Base-by-base conservation (phyloP, 495 filamentous ascomycete genomes). In the Immersiella caudata region DNA sequence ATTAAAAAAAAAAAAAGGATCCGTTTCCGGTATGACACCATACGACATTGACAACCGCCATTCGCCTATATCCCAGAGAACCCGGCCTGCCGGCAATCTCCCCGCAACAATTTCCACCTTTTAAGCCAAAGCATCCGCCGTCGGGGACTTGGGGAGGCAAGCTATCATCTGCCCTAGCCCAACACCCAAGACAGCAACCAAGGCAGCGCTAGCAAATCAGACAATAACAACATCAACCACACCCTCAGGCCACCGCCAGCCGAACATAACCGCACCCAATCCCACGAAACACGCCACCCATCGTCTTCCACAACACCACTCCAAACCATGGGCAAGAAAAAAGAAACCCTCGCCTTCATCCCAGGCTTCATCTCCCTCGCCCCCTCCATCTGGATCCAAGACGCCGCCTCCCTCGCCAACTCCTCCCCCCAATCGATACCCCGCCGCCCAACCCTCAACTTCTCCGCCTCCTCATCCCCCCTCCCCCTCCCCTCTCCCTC, bases 371-470 rank as follows among this genome's bases (percentile, higher is more conserved):
- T 27, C 35, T 3, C 36, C 25, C 36, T 71, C 0, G 51, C 63
- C 5, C 60, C 66, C 1, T 60, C 70, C 54, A 71, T 71, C 67
- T 64, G 61, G 26, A 29, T 71, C 52, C 66, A 67, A 59, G 69
- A 71, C 56, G 16, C 56, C 36, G 49, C 59, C 16, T 29, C 18
- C n/a, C 24, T 18, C 6, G 27, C 20, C 55, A 21, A 62, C 35
- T 16, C 26, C 25, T 46, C 40, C 66, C 25, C 27, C 50, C 65
- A 27, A 24, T 16, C 36, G 4, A 21, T 16, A 22, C 61, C 27
- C 57, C 57, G 24, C 24, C 57, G 11, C 6, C 51, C 62, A 18
- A 0, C 25, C 21, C 24, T 33, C 21, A 27, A 29, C 12, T 55
- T 40, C 22, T 6, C 66, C 22, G 27, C 60, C 40, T 46, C 67